Conservation (phyloP, 2,329 filamentous ascomycete genomes). For the Alternaria sp. region DNA sequence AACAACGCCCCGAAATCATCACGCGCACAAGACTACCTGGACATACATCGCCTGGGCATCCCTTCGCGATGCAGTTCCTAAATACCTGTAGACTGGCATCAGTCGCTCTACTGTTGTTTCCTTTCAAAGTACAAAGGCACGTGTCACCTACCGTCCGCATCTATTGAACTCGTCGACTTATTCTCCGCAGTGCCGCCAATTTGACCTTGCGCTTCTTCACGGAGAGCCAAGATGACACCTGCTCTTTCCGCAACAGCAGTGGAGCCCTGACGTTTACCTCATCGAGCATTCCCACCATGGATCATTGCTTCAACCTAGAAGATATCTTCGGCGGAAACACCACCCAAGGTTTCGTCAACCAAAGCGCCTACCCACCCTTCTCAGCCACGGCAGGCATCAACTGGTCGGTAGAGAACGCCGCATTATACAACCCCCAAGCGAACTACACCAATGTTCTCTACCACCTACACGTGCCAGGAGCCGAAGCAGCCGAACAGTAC, state of each 20-base stretch:
- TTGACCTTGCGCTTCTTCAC: slow-evolving; percentile 6
- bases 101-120: no score
- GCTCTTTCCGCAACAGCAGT: neutral
- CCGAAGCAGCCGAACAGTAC: neutral
- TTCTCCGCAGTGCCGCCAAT: neutral
- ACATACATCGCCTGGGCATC: no score
- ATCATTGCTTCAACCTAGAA: slow-evolving; percentile 5
- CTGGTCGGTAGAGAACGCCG: slow-evolving; percentile 3
- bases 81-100: no score
- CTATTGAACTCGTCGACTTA: neutral
- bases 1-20: no score
- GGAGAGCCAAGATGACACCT: neutral
- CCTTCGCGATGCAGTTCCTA: no score
- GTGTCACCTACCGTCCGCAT: no score
- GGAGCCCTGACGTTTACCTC: slow-evolving; percentile 2
- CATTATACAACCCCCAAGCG: neutral
- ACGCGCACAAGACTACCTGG: no score
- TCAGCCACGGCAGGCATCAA: neutral
- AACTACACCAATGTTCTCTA: slow-evolving; percentile 11
- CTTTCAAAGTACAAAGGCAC: no score
- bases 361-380: neutral
- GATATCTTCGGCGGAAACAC: slow-evolving; percentile 10
- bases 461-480: slow-evolving; percentile 5
- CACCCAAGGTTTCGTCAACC: slow-evolving; percentile 10
- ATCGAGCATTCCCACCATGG: neutral